phyloP scores from a whole-genome alignment of 2,329 filamentous ascomycete genomes.

The Fusarium duplospermum region DNA sequence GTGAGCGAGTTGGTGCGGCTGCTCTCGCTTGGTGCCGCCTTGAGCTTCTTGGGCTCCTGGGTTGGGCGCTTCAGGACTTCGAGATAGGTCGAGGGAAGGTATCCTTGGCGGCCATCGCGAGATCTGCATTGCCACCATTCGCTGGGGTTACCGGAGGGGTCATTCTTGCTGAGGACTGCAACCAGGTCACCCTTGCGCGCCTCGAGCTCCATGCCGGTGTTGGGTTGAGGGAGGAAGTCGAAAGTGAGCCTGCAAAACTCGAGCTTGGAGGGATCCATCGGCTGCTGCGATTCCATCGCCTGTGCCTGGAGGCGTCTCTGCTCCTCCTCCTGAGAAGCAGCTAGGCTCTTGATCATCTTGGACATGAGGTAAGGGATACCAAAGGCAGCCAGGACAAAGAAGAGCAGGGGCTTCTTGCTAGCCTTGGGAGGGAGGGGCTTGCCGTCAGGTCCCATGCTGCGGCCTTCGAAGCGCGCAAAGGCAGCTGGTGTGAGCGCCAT shows the following conservation, averaged over 20 bases:
- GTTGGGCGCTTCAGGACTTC: conserved; percentile 74
- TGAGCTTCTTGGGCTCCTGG: conserved; percentile 63
- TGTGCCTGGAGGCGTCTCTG: conserved; percentile 68
- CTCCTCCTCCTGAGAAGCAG: conserved; percentile 86
- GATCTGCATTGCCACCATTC: conserved; percentile 98
- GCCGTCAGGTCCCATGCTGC: conserved; percentile 69
- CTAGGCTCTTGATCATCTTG: conserved; percentile 90
- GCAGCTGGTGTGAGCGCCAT: conserved; percentile 88
- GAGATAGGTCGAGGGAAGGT: conserved; percentile 90
- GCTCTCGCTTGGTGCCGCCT: conserved; percentile 59
- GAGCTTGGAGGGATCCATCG: conserved; percentile 87
- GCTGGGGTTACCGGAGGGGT: conserved; percentile 89
- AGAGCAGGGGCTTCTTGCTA: conserved; percentile 93
- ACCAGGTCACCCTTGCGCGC: conserved; percentile 97
- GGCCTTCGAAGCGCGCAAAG: conserved; percentile 89
- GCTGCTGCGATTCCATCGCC: conserved; percentile 62
- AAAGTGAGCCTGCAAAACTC: conserved; percentile 96
- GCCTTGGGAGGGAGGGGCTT: conserved; percentile 75
- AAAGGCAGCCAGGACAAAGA: conserved; percentile 95
- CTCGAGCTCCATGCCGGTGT: conserved; percentile 80
- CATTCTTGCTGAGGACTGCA: conserved; percentile 90
- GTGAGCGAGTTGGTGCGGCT: conserved; percentile 63
- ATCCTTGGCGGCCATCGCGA: conserved; percentile 89
- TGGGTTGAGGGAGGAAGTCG: conserved; percentile 87
- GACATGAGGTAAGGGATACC: conserved; percentile 97